Percentiles rank a stretch among this genome's conserved stretches.
Evolutionary conservation across 2,329 filamentous ascomycete genomes (phyloP).

Genomic region (Falciphora oryzae): DNA sequence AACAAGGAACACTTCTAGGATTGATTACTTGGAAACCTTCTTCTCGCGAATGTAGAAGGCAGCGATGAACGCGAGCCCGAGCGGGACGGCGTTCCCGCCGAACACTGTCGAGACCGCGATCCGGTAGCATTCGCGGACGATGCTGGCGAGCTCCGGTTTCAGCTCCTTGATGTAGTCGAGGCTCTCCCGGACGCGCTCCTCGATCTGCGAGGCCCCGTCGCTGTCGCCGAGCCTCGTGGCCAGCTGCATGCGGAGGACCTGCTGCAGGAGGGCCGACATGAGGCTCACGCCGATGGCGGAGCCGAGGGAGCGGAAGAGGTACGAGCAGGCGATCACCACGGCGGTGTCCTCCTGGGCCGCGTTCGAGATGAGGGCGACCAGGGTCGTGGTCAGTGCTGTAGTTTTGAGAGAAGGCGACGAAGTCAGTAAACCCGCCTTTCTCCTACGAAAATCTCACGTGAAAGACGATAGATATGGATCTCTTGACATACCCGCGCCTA

Average conservation of each 20-base stretch:
- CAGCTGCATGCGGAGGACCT: conserved; percentile 55
- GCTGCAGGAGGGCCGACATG: conserved; percentile 65
- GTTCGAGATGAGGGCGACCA: conserved; percentile 69
- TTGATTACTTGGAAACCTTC: conserved; percentile 34
- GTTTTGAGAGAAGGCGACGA: too few relatives aligned
- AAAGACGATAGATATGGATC: conserved; percentile 22
- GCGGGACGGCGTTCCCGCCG: conserved; percentile 30
- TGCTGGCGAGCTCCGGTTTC: conserved; percentile 48
- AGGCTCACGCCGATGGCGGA: conserved; percentile 70
- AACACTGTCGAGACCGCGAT: conserved; percentile 35
- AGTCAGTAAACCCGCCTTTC: too few relatives aligned
- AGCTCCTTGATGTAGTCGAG: conserved; percentile 63
- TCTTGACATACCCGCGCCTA: conserved; percentile 27
- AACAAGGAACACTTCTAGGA: too few relatives aligned
- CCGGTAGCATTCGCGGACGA: conserved; percentile 64
- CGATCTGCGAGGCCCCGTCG: conserved; percentile 58
- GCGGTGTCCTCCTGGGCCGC: conserved; percentile 62
- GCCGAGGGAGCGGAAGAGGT: conserved; percentile 75
- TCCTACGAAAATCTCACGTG: too few relatives aligned
- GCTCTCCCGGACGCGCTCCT: conserved; percentile 62
- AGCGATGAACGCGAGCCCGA: conserved; percentile 31
- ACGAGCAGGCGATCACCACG: conserved; percentile 71
- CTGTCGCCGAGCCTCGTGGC: conserved; percentile 46
- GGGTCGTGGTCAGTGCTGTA: conserved; percentile 62
- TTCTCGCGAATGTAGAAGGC: conserved; percentile 52